phyloP scores from a whole-genome alignment of 306 rosid genomes.

The Potentilla sterilis region DNA sequence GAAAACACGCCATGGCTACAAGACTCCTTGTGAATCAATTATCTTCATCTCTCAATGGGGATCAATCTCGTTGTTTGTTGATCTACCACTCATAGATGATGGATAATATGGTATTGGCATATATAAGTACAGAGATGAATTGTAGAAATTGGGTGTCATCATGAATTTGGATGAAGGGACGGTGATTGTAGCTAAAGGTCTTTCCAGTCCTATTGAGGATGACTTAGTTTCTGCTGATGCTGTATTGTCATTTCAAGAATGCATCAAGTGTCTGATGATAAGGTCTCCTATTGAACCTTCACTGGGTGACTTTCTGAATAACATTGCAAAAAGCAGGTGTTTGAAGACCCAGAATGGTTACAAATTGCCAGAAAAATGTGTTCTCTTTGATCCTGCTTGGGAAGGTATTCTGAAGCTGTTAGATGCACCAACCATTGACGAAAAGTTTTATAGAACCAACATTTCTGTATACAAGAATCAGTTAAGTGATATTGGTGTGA shows the following conservation, averaged over 20 bases:
- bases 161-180: conserved; percentile 12
- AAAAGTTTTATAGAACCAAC: not conserved
- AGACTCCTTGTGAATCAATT: conserved; percentile 23
- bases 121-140: conserved; percentile 17
- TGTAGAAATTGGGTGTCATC: conserved; percentile 26
- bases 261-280: conserved; percentile 13
- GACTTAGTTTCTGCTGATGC: not conserved
- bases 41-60: conserved; percentile 19
- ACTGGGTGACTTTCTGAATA: not conserved
- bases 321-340: conserved; percentile 9
- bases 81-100: conserved; percentile 29
- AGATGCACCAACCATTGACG: conserved; percentile 20
- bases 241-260: conserved; percentile 20
- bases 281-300: not conserved
- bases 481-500: too few species aligned
- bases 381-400: conserved; percentile 25
- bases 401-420: conserved; percentile 12
- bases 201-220: conserved; percentile 6
- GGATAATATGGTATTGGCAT: conserved; percentile 8
- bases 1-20: conserved; percentile 28
- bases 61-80: conserved; percentile 1
- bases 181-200: conserved; percentile 22
- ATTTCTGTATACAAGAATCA: conserved; percentile 5
- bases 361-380: conserved; percentile 12
- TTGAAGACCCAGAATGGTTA: conserved; percentile 20